These are phyloP conservation scores for Moricandia arvensis DNA, from an alignment of 345 rosid species.

Conservation along the genomic window DNA sequence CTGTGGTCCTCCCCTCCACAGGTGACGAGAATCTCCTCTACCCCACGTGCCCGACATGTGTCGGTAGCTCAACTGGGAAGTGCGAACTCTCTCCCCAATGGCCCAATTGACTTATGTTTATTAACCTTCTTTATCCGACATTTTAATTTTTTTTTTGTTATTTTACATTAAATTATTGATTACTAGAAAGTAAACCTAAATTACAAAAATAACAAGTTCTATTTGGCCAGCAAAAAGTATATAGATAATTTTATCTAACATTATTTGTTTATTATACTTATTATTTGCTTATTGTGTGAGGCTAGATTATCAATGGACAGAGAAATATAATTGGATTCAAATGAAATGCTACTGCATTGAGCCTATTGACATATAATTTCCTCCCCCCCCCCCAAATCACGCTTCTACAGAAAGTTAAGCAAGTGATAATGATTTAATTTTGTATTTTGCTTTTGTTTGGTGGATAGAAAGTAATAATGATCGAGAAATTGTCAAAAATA, in stretches of 20 bases:
- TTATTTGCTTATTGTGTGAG: neutral
- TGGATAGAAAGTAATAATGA: neutral
- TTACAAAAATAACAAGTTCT: neutral
- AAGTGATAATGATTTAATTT: neutral
- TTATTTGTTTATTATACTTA: neutral
- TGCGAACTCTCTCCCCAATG: conserved; percentile 24
- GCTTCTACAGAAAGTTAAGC: conserved; percentile 22
- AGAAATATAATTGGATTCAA: neutral
- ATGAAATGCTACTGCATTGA: conserved; percentile 15
- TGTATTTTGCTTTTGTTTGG: neutral
- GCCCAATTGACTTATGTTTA: conserved; percentile 24
- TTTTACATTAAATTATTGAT: neutral
- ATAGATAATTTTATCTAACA: too few species aligned
- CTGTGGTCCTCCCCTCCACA: conserved; percentile 48
- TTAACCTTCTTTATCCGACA: conserved; percentile 25
- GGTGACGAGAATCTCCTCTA: neutral
- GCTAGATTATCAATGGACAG: neutral
- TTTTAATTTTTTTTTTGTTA: neutral
- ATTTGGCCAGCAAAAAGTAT: neutral
- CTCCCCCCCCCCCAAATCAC: conserved; percentile 34
- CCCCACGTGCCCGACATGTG: conserved; percentile 41
- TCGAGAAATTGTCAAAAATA: too few species aligned
- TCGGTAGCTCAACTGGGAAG: conserved; percentile 30
- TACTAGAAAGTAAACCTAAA: neutral
- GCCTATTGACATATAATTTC: conserved; percentile 14